Evolutionary conservation across 164 flowering plant species (phyloP), one percentile per base, ranked within the genome.

Genomic region (Magnolia kwangsiensis): DNA sequence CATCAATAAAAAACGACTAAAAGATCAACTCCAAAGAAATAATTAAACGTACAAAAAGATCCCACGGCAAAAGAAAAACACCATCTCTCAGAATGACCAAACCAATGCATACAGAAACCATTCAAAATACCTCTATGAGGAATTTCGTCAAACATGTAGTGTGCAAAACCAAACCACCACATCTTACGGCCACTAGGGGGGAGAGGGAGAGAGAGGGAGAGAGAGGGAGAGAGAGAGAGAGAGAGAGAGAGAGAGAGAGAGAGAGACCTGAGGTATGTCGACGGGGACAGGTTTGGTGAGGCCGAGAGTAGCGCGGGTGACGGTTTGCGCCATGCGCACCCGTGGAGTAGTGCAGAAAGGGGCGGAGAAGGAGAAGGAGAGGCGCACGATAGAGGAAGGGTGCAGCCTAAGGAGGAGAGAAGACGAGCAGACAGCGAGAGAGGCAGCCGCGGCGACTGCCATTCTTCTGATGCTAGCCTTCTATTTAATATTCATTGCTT

Each of bases 301-400:
- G 50, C 71, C 71, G 50, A 68, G 71, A 68, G 49, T 27, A 14
- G 71, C 49, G 49, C n/a, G 27, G 50, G 71, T 29, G 71, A 7
- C 19, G 50, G 50, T 68, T 19, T 68, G 71, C 71, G 71, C 71
- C 71, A 68, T 68, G 49, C 71, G 49, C 71, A 31, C 20, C 19
- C n/a, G 71, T 18, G 49, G 71, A 8, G 71, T 19, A 18, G 18
- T 11, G 31, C 31, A 31, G 71, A 31, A 19, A 29, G 71, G 71
- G 61, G 61, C 11, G 61, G 13, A 4, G 61, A 55, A 3, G 61
- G 61, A 55, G 9, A 68, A 23, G 67, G 24, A 29, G 50, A 29
- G 29, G 71, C 71, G 18, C 6, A 31, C 3, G 50, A 68, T 31
- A 29, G 50, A 31, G 20, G 71, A 68, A 11, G 50, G 49, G 49